Conservation (phyloP, 345 rosid genomes). For the Hibiscus syriacus region DNA sequence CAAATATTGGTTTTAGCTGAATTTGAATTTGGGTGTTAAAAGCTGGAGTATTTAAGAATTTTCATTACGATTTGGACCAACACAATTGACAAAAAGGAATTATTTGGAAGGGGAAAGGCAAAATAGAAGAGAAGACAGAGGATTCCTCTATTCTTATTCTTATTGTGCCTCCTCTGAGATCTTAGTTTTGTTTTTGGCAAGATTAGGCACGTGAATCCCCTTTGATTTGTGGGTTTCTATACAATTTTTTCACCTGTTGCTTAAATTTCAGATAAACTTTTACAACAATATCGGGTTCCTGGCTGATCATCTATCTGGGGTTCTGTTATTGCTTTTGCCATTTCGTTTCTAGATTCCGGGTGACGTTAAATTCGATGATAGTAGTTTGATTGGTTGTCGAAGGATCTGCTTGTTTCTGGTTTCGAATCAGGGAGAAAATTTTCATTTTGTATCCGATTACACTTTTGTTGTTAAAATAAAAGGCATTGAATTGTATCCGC, state of each 20-base stretch:
- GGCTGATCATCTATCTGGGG: conserved; percentile 19
- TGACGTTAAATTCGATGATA: conserved; percentile 15
- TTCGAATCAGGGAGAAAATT: conserved; percentile 28
- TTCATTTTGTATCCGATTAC: conserved; percentile 21
- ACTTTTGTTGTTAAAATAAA: conserved; percentile 23
- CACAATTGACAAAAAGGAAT: conserved; percentile 18
- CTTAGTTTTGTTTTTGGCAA: conserved; percentile 45
- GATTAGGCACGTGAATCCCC: conserved; percentile 67
- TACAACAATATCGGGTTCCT: conserved; percentile 18
- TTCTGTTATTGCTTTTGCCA: conserved; percentile 5
- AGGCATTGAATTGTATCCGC: conserved; percentile 26
- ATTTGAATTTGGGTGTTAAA: conserved; percentile 29
- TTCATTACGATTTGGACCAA: not conserved
- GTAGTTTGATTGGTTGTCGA: conserved; percentile 30
- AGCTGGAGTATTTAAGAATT: not conserved
- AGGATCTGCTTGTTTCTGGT: conserved; percentile 49
- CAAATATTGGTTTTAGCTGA: conserved; percentile 25
- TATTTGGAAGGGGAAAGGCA: conserved; percentile 33
- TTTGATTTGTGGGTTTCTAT: conserved; percentile 59
- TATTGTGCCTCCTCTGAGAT: conserved; percentile 63
- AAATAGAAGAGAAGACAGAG: conserved; percentile 34
- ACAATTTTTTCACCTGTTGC: conserved; percentile 35
- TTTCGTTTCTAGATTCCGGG: conserved; percentile 22
- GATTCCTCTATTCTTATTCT: conserved; percentile 31
- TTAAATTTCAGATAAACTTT: not conserved